Base-by-base conservation (phyloP, 169 alveolate species). In the Theileria sp. region DNA sequence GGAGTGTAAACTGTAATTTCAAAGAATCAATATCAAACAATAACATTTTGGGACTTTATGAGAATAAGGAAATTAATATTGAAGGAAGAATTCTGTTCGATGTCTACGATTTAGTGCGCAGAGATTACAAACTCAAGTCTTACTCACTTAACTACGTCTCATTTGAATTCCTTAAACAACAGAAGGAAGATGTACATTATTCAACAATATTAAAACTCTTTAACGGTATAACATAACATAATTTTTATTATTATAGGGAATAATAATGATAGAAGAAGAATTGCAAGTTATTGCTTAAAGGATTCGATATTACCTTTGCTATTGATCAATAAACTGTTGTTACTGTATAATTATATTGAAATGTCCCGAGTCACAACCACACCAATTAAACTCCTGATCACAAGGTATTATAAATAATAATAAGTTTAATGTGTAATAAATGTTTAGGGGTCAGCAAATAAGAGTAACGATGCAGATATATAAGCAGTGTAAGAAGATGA, bases 281-380 rank as follows among this genome's bases (percentile, higher is more conserved):
- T 98, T 26, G 99, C 99, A 51, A 96, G 98, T 36, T 98, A 98
- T 93, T 98, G 99, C 88, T 92, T 98, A 78, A 98, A 98, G 93
- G 99, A 98, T 86, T 97, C 99, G 2, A 83, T 95, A 32, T 93
- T 98, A 67, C 99, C 99, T 12, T 85, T 98, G 75, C 93, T 96
- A 75, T 93, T 98, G 30, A 95, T 98, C 93, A 98, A 97, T 81
- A 97, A 97, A 67, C 93, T 98, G 56, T 92, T 96, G 89, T 95
- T 98, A 70, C 79, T 98, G 80, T 97, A 94, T 92, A 98, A 98
- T 91, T 96, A 97, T 78, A 95, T 98, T 56, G 99, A 98, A 93
- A 98, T 98, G 99, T 98, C 99, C 17, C 86, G 99, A 69, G 99
- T 98, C 28, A 98, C 99, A 0, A 99, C 99, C 51, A 98, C 98